Conservation (phyloP, 352 stramenopile species). For the Pythium myriotylum region DNA sequence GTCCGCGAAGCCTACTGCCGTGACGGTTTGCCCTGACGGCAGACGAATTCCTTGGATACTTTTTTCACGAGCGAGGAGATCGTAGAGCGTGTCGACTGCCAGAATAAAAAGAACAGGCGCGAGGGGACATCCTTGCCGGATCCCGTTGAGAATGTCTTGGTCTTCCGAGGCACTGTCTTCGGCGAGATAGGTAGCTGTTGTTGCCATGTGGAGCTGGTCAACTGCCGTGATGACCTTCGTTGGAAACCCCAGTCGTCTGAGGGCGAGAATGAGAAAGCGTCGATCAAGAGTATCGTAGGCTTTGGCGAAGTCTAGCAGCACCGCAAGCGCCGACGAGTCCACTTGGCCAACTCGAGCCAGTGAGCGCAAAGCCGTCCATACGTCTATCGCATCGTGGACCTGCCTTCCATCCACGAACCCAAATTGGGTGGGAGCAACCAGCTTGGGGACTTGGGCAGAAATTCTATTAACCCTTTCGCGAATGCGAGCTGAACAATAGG, state of each 20-base stretch:
- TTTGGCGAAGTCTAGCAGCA: constrained; percentile 7
- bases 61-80: neutral
- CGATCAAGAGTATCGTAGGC: neutral
- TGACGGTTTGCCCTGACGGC: neutral
- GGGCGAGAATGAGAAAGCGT: neutral
- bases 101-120: neutral
- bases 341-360: neutral
- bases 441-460: neutral
- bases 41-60: neutral
- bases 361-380: too few species aligned
- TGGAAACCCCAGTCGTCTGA: neutral
- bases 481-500: too few species aligned
- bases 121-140: constrained; percentile 5
- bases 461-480: too few species aligned
- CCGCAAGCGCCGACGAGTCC: neutral
- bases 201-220: neutral
- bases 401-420: neutral
- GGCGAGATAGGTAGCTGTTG: neutral
- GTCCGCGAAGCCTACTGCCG: neutral
- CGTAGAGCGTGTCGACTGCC: neutral
- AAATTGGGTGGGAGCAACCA: neutral
- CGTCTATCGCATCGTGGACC: constrained; percentile 7
- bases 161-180: neutral
- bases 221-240: neutral
- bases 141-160: constrained; percentile 1